Base-by-base conservation (phyloP, 228 moss, liverwort and hornwort genomes). In the Sphagnum fallax region DNA sequence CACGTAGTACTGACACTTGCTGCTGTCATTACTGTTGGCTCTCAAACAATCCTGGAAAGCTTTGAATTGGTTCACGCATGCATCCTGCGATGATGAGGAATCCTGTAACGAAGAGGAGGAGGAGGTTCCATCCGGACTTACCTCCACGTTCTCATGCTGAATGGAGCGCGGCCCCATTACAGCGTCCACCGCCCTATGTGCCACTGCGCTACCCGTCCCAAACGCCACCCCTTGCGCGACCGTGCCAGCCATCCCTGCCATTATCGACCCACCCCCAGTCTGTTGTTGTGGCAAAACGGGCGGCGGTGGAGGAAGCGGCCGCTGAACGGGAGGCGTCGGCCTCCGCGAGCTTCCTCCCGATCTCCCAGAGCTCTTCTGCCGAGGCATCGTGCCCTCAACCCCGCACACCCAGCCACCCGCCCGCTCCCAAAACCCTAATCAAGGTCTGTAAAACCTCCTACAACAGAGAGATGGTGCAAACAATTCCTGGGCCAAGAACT, bases 191-290 rank as follows among this genome's bases (percentile, higher is more conserved):
- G 96, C 96, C 72, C 96, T 92, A 64, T 96, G 96, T 50, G 96
- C 96, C 47, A 96, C 89, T 1, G 96, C 96, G 52, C 93, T 96
- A 4, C 96, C 96, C 2, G 93, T 89, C 49, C 96, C 96, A 55
- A 96, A 93, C 11, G 91, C 96, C 84, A 96, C 84, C 6, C 96
- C 96, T 72, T 96, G 91, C 5, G 91, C 96, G 47, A 96, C 89
- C 5, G 92, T 87, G 61, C 88, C 83, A 8, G 84, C 95, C 11
- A 95, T 72, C n/a, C 94, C 91, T 61, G 81, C 77, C 13, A 92
- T 66, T 79, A 90, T 81, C 7, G 89, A 75, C 4, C 92, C 87
- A 16, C 85, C 74, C 48, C 76, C 77, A 51, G 72, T 52, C 4
- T 75, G 74, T 10, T 72, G 76, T 47, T 86, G 87, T 14, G 71